A percentile compares a stretch with the other conserved stretches of the same genome.
phyloP scores from a whole-genome alignment of 2,329 filamentous ascomycete species.

The Fusarium piperis region DNA sequence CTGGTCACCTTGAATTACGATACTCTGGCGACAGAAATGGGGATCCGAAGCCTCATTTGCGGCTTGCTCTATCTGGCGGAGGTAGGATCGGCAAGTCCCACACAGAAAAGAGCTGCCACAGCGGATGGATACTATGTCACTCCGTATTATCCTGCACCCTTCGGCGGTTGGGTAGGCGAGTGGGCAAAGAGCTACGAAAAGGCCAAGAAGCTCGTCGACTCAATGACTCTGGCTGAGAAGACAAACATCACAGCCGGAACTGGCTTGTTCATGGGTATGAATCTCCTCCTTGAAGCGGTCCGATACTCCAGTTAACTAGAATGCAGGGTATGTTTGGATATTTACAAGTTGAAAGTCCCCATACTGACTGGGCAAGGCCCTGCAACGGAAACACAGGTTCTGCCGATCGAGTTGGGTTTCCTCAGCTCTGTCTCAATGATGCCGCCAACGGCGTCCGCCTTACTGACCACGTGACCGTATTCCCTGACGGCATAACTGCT shows the following conservation, averaged over 20 bases:
- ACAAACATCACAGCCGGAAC: conserved; percentile 79
- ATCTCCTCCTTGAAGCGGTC: neutral
- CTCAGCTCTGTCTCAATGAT: conserved; percentile 77
- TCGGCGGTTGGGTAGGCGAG: conserved; percentile 74
- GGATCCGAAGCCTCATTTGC: neutral
- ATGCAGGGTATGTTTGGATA: conserved; percentile 12
- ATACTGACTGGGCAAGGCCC: conserved; percentile 52
- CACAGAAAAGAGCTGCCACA: neutral
- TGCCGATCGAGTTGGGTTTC: conserved; percentile 74
- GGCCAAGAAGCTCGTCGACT: conserved; percentile 72
- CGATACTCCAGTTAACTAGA: neutral
- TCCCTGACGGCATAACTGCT: conserved; percentile 80
- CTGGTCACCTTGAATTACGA: neutral
- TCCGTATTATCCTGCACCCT: conserved; percentile 76
- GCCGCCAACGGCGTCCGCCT: conserved; percentile 75
- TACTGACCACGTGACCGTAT: conserved; percentile 80
- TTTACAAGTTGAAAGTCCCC: rapidly evolving
- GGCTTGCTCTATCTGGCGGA: neutral
- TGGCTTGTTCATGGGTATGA: conserved; percentile 73
- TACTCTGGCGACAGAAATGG: neutral
- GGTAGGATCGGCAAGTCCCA: neutral
- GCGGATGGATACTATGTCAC: conserved; percentile 52
- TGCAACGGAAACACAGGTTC: conserved; percentile 84
- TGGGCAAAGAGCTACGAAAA: conserved; percentile 78
- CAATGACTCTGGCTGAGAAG: conserved; percentile 85